Conservation (phyloP, 805 yeast genomes). For the Cyberlindnera nakhonratchasimensis region DNA sequence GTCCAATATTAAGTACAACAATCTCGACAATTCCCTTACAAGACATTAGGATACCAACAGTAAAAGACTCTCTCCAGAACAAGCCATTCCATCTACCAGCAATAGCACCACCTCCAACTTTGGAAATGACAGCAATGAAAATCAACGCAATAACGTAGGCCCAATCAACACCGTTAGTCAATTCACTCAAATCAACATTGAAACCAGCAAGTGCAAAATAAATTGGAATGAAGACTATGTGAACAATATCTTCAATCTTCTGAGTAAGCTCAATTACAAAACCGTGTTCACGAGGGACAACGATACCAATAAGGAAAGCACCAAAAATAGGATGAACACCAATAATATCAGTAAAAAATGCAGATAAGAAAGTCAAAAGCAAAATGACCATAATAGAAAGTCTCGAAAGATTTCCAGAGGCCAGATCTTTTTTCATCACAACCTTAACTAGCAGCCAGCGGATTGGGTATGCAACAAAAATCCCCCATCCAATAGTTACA, state of each 20-base stretch:
- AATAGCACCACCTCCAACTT: constrained; percentile 61
- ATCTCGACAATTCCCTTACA: constrained; percentile 88
- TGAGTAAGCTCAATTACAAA: constrained; percentile 67
- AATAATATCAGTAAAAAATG: constrained; percentile 77
- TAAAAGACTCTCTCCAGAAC: constrained; percentile 66
- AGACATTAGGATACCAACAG: constrained; percentile 81
- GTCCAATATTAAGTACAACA: constrained; percentile 72
- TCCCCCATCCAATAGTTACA: constrained; percentile 66
- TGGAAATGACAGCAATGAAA: constrained; percentile 63
- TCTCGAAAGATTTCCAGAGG: constrained; percentile 60
- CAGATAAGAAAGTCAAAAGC: constrained; percentile 55
- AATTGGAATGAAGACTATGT: constrained; percentile 66
- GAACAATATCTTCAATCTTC: constrained; percentile 74
- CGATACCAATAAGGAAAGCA: constrained; percentile 72
- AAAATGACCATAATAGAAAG: constrained; percentile 54
- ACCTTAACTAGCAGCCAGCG: constrained; percentile 44
- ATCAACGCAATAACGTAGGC: constrained; percentile 70
- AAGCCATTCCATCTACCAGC: constrained; percentile 62
- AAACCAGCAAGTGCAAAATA: constrained; percentile 81
- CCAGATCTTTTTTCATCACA: constrained; percentile 48
- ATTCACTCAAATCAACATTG: constrained; percentile 60
- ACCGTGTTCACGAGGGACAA: constrained; percentile 73
- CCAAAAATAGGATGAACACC: constrained; percentile 89
- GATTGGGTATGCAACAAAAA: constrained; percentile 56
- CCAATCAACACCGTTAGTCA: constrained; percentile 71